Percentiles rank a stretch among this genome's conserved stretches.
These are phyloP conservation scores for Pontederia crassipes DNA, from an alignment of 176 grass and related monocot genomes.

Conservation along the genomic window DNA sequence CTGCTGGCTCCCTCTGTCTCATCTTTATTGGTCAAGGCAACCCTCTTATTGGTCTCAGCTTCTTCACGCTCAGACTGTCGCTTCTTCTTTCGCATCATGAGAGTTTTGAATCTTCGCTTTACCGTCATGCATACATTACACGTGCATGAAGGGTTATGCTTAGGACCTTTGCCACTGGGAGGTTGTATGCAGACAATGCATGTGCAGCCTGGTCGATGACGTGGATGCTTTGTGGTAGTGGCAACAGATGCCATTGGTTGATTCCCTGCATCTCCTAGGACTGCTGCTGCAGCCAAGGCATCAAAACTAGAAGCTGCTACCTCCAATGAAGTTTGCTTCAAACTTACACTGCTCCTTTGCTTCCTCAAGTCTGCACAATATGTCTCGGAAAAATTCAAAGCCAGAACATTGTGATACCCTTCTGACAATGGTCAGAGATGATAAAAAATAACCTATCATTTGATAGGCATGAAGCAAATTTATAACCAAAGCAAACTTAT, in stretches of 20 bases:
- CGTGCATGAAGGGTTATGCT: constrained; percentile 80
- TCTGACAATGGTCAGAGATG: not conserved
- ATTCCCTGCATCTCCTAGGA: constrained; percentile 45
- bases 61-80: constrained; percentile 79
- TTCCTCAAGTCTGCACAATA: constrained; percentile 56
- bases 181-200: constrained; percentile 99
- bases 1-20: constrained; percentile 55
- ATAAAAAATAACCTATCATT: not conserved
- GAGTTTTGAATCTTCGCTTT: constrained; percentile 85
- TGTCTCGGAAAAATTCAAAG: not conserved
- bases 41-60: constrained; percentile 74
- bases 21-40: constrained; percentile 52
- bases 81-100: constrained; percentile 99
- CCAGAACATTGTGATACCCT: not conserved
- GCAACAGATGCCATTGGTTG: constrained; percentile 48
- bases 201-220: constrained; percentile 86
- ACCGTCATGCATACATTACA: constrained; percentile 97
- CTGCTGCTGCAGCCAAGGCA: constrained; percentile 41
- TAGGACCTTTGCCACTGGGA: constrained; percentile 91
- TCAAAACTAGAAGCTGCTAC: constrained; percentile 59
- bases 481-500: no score
- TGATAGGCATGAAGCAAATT: no score
- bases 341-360: constrained; percentile 38
- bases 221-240: constrained; percentile 77
- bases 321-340: constrained; percentile 50